Evolutionary conservation across 2,329 filamentous ascomycete species (phyloP).

Genomic region (Myotisia sp.): DNA sequence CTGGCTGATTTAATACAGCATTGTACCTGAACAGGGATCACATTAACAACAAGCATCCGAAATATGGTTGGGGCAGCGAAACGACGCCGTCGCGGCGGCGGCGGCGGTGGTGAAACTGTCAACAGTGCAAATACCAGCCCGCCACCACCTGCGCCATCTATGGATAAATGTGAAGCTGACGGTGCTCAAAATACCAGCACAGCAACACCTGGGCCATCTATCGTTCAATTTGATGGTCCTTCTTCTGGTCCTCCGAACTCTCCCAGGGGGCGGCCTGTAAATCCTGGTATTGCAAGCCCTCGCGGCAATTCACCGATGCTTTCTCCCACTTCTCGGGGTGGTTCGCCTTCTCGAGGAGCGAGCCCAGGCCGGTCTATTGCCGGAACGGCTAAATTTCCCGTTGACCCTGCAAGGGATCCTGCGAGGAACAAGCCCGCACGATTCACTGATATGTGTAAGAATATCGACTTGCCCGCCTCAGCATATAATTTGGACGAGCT

Average conservation of each 20-base stretch:
- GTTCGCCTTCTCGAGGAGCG: conserved; percentile 2
- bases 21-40: too few species aligned
- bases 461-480: conserved; percentile 6
- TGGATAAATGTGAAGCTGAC: background rate
- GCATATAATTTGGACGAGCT: conserved; percentile 1
- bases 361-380: background rate
- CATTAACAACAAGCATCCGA: too few species aligned
- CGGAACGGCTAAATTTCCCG: background rate
- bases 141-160: background rate
- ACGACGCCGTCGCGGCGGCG: conserved; percentile 5
- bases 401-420: conserved; percentile 7
- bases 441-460: conserved; percentile 10
- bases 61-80: conserved; percentile 11
- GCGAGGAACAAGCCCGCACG: background rate
- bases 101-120: too few species aligned
- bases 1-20: too few species aligned
- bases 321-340: conserved; percentile 2
- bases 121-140: conserved; percentile 2
- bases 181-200: too few species aligned
- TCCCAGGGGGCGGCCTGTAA: background rate
- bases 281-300: background rate
- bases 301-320: conserved; percentile 4
- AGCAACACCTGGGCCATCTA: too few species aligned
- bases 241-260: background rate
- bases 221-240: conserved; percentile 6